These are phyloP conservation scores for Ophiostoma montium DNA, from an alignment of 2,329 filamentous ascomycete species.

Conservation along the genomic window DNA sequence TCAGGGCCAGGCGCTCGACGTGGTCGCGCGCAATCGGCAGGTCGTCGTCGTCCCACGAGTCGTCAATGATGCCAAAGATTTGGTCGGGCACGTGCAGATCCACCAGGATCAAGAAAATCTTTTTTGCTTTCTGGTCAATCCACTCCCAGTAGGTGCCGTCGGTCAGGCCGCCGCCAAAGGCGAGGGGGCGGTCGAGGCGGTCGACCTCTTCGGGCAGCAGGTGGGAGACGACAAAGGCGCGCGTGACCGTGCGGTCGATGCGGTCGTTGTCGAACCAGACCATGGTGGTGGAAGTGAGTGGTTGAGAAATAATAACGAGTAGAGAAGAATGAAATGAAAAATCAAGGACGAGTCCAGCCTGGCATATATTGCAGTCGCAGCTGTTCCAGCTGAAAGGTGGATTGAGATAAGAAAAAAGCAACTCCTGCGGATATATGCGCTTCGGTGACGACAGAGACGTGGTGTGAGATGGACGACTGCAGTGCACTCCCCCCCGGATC, in stretches of 20 bases:
- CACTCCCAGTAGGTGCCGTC: constrained; percentile 68
- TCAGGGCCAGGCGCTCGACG: constrained; percentile 48
- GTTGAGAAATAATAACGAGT: not conserved
- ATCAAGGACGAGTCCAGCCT: no score
- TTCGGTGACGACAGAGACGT: no score
- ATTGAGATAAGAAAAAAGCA: no score
- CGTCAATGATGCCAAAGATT: constrained; percentile 62
- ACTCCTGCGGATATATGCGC: no score
- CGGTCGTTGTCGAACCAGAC: constrained; percentile 57
- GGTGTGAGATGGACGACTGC: no score
- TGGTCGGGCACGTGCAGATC: constrained; percentile 58
- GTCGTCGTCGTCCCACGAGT: constrained; percentile 65
- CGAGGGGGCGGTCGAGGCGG: constrained; percentile 46
- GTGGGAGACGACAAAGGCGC: constrained; percentile 50
- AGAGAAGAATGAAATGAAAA: not conserved
- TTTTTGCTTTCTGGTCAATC: constrained; percentile 55
- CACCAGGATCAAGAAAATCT: constrained; percentile 56
- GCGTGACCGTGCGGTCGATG: constrained; percentile 56
- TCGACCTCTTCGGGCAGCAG: constrained; percentile 48
- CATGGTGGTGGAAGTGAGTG: not conserved
- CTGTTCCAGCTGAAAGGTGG: no score
- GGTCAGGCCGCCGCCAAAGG: constrained; percentile 54
- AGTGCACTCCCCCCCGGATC: no score
- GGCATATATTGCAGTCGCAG: no score
- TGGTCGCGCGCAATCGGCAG: constrained; percentile 54